Base-by-base conservation (phyloP, 78 protist genomes). In the Capsaspora owczarzaki region DNA sequence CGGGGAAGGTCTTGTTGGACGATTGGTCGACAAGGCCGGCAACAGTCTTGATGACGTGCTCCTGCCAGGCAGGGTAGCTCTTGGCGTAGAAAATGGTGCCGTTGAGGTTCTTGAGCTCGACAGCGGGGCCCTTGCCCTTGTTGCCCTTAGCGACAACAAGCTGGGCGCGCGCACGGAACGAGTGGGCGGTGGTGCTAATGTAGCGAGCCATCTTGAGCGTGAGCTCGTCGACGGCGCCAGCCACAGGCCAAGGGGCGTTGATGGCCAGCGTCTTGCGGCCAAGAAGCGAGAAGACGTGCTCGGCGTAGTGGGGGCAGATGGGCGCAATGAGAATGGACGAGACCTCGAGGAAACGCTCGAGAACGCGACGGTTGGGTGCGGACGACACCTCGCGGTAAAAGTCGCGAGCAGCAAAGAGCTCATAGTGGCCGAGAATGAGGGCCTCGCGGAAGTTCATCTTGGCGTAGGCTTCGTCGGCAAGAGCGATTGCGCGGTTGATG, bases 281-380 rank as follows among this genome's bases (percentile, higher is more conserved):
- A 3, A 96, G 87, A 42, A 90, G 33, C 63, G 61, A 0, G 98
- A 98, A 98, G 46, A 98, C 23, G 76, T 94, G 83, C 86, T 98
- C 99, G 53, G 90, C 19, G 35, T 29, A 74, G 93, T 98, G 99
- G 47, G 99, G 98, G 74, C 93, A 68, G 74, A 98, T 85, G 47
- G 99, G 99, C 56, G 93, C 46, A 76, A 98, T 60, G 68, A 95
- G 53, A 8, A 94, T 27, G 69, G 94, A 84, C 78, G 89, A 93
- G 43, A 71, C 38, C 42, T 85, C 88, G 40, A 95, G 46, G 85
- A 78, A 97, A 37, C 41, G 75, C 60, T 16, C 0, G 35, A 96
- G 46, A 69, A 96, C 87, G 23, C 49, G 89, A 10, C 31, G 60
- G 78, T 72, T 25, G 44, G 47, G 23, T 51, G 40, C 78, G 6